phyloP scores from a whole-genome alignment of 192 early-diverging fungal genomes.

The Backusella tarrabulga region DNA sequence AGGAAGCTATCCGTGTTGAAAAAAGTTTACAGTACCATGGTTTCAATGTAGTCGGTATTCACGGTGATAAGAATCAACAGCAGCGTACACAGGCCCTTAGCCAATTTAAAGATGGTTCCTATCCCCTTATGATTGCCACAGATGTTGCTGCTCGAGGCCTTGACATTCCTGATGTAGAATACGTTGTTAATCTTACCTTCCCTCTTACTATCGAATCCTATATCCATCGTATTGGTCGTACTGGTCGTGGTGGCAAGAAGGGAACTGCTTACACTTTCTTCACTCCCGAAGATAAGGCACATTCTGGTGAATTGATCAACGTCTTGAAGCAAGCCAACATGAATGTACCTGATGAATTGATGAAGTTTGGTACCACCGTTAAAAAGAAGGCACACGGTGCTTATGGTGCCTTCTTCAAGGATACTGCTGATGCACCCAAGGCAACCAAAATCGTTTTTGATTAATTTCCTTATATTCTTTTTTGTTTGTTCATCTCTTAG shows the following conservation, averaged over 20 bases:
- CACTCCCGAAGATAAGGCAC: slow-evolving; percentile 84
- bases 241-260: slow-evolving; percentile 90
- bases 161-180: slow-evolving; percentile 88
- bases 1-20: slow-evolving; percentile 87
- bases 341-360: slow-evolving; percentile 79
- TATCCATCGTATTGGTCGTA: slow-evolving; percentile 93
- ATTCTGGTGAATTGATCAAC: slow-evolving; percentile 88
- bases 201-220: slow-evolving; percentile 96
- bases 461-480: not conserved
- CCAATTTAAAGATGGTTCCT: slow-evolving; percentile 77
- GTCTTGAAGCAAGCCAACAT: slow-evolving; percentile 86
- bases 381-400: slow-evolving; percentile 96
- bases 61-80: slow-evolving; percentile 88
- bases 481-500: not conserved
- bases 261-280: slow-evolving; percentile 94
- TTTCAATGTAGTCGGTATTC: slow-evolving; percentile 82
- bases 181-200: slow-evolving; percentile 96
- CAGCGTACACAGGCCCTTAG: slow-evolving; percentile 79
- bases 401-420: slow-evolving; percentile 95
- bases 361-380: slow-evolving; percentile 94
- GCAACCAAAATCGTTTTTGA: slow-evolving; percentile 90
- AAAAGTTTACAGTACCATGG: slow-evolving; percentile 67
- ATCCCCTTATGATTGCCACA: slow-evolving; percentile 89
- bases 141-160: slow-evolving; percentile 92
- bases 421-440: slow-evolving; percentile 66